These are phyloP conservation scores for Chlamydomonas asymmetrica DNA, from an alignment of 139 green algal genomes.

Conservation along the genomic window DNA sequence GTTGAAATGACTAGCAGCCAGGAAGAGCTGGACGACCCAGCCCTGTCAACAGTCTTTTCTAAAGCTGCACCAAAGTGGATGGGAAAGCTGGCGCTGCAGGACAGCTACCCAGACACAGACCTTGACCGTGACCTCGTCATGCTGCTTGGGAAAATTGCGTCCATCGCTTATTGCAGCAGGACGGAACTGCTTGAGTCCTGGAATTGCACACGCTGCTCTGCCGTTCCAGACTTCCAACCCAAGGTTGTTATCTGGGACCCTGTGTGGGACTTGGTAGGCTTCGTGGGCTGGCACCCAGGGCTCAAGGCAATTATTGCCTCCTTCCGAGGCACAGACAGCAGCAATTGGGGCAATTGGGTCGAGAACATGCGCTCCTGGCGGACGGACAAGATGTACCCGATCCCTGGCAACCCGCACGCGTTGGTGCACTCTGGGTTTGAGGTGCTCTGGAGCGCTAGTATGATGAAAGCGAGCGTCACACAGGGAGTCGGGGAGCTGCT, in stretches of 20 bases:
- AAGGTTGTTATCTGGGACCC: slow-evolving; percentile 55
- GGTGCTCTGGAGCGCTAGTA: slow-evolving; percentile 36
- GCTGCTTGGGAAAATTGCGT: slow-evolving; percentile 48
- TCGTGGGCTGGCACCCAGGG: slow-evolving; percentile 60
- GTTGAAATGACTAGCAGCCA: too few relatives aligned
- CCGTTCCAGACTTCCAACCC: slow-evolving; percentile 44
- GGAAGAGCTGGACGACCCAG: slow-evolving; percentile 1
- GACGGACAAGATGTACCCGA: slow-evolving; percentile 36
- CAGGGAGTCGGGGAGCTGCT: slow-evolving; percentile 14
- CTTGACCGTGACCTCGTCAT: slow-evolving; percentile 54
- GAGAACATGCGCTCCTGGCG: slow-evolving; percentile 84
- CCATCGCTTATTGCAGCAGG: slow-evolving; percentile 70
- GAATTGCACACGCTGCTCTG: slow-evolving; percentile 74
- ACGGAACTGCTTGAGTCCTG: slow-evolving; percentile 52
- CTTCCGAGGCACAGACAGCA: slow-evolving; percentile 78
- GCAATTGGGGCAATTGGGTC: slow-evolving; percentile 72
- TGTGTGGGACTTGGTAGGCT: slow-evolving; percentile 73
- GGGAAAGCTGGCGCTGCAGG: too few relatives aligned
- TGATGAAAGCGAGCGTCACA: slow-evolving; percentile 25
- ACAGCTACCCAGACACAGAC: too few relatives aligned
- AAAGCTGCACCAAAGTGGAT: too few relatives aligned
- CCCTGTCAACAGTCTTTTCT: too few relatives aligned
- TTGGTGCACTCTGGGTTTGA: slow-evolving; percentile 38
- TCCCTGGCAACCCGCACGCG: slow-evolving; percentile 23
- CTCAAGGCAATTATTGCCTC: slow-evolving; percentile 64